phyloP scores from a whole-genome alignment of 345 rosid genomes.

The Raphanus raphanistrum region DNA sequence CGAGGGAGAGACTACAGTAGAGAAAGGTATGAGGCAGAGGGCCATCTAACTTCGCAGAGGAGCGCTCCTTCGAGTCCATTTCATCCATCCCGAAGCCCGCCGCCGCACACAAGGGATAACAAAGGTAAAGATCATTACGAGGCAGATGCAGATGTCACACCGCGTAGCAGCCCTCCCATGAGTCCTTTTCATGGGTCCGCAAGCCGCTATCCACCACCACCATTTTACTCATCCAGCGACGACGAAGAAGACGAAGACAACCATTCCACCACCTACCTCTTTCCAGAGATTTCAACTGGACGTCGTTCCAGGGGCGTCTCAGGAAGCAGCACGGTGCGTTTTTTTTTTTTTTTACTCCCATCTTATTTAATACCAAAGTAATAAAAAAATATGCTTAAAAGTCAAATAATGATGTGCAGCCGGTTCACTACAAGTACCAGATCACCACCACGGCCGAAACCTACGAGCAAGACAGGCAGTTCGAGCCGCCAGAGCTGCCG shows the following conservation, averaged over 20 bases:
- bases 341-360: not conserved
- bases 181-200: constrained; percentile 21
- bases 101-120: constrained; percentile 10
- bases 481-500: constrained; percentile 36
- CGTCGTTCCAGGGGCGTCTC: constrained; percentile 30
- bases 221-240: constrained; percentile 31
- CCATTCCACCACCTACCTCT: constrained; percentile 29
- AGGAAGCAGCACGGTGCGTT: constrained; percentile 31
- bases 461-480: constrained; percentile 33
- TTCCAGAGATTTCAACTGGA: constrained; percentile 30
- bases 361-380: not conserved
- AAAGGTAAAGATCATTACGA: constrained; percentile 27
- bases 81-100: constrained; percentile 35
- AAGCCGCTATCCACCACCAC: constrained; percentile 29
- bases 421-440: constrained; percentile 37
- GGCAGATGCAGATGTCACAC: constrained; percentile 35
- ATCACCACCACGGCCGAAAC: constrained; percentile 8
- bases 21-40: constrained; percentile 28
- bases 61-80: constrained; percentile 33
- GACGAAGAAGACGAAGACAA: constrained; percentile 34
- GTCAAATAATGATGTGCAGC: constrained; percentile 17
- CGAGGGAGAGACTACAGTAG: constrained; percentile 34
- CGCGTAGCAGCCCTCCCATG: constrained; percentile 30
- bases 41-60: constrained; percentile 6
- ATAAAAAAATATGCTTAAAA: not conserved